Evolutionary conservation across 495 filamentous ascomycete genomes (phyloP), one percentile per base, ranked within the genome.

Genomic region (Lasiosphaeria ovina): DNA sequence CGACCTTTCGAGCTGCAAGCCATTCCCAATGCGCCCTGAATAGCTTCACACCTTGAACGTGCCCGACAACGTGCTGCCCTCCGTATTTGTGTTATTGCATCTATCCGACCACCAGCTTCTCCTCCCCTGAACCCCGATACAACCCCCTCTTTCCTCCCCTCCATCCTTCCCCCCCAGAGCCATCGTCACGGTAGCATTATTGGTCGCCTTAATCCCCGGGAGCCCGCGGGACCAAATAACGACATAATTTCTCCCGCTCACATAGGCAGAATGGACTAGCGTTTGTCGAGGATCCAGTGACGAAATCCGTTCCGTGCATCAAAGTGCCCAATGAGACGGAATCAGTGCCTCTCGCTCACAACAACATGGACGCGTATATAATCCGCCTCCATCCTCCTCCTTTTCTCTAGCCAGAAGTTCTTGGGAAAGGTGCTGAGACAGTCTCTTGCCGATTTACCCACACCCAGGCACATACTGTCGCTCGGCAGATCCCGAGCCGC

Each of bases 241-340:
- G 16, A 11, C 24, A 24, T 11, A 47, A 47, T 47, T 47, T 47
- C 44, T 47, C 44, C 44, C 44, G 44, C 44, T 47, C 44, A 47
- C 44, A 47, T 47, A 47, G 44, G 44, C 44, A 47, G 44, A 47
- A 47, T 47, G 44, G 44, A 11, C 16, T 47, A 47, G 16, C 44
- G 44, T 11, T 11, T 24, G 24, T 24, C 24, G 24, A 24, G 24
- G 24, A 24, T 24, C 24, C 24, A 24, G 24, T 24, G 24, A 24
- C 24, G 24, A 24, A 24, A 24, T 24, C 24, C 24, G 24, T 24
- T 24, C 24, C 24, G 24, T 24, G 24, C 24, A 24, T 24, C 24
- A 24, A 24, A 1, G 24, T 24, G 24, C 24, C 24, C 24, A 24
- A 24, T 24, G 24, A 24, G 24, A 24, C 24, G 24, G 24, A 24